Evolutionary conservation across 2,329 filamentous ascomycete species (phyloP).

Genomic region (Aureobasidium sp.): DNA sequence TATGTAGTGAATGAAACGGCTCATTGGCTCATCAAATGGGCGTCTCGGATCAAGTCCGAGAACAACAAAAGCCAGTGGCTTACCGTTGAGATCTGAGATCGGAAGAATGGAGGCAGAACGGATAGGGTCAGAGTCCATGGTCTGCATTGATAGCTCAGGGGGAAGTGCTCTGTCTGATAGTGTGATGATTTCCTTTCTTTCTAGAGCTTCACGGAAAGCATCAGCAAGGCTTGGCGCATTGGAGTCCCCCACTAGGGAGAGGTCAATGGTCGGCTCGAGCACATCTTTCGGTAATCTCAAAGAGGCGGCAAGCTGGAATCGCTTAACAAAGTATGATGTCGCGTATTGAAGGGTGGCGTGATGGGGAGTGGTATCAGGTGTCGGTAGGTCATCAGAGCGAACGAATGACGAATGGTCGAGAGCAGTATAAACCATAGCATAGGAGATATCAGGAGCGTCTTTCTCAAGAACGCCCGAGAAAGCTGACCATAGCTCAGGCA

Average conservation of each 20-base stretch:
- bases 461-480: conserved; percentile 10
- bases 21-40: conserved; percentile 25
- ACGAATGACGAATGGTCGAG: conserved; percentile 14
- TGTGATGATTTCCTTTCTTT: conserved; percentile 1
- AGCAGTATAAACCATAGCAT: conserved; percentile 16
- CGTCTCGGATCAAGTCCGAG: conserved; percentile 32
- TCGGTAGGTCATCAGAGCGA: conserved; percentile 13
- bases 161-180: conserved; percentile 1
- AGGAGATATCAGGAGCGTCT: conserved; percentile 10
- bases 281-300: conserved; percentile 21
- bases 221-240: conserved; percentile 9
- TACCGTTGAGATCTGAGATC: conserved; percentile 25
- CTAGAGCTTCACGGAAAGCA: conserved; percentile 12
- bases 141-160: background rate
- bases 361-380: background rate
- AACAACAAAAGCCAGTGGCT: conserved; percentile 32
- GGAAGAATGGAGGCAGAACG: conserved; percentile 11
- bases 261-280: conserved; percentile 20
- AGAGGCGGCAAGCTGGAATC: conserved; percentile 20
- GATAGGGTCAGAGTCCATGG: background rate
- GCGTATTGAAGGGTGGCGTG: background rate
- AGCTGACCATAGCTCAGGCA: conserved; percentile 12
- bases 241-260: background rate
- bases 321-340: background rate
- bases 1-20: background rate